Conservation (phyloP, 345 rosid species). For the Pelargonium nanum region DNA sequence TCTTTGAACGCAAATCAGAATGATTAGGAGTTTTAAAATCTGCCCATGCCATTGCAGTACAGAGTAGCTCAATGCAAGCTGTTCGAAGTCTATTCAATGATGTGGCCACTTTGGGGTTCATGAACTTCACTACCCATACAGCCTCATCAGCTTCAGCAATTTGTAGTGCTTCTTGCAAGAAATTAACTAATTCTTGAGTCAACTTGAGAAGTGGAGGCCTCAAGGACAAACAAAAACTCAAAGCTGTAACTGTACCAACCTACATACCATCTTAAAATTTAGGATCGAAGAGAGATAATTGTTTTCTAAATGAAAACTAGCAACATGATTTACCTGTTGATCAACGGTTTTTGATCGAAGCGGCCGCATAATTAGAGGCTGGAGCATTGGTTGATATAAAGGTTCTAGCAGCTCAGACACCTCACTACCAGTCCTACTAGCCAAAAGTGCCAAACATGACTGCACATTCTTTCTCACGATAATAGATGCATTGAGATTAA, state of each 20-base stretch:
- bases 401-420: slow-evolving; percentile 94
- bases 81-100: slow-evolving; percentile 83
- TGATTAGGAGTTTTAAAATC: slow-evolving; percentile 81
- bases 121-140: slow-evolving; percentile 72
- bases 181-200: slow-evolving; percentile 89
- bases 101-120: slow-evolving; percentile 79
- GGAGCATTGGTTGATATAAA: slow-evolving; percentile 71
- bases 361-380: slow-evolving; percentile 82
- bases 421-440: slow-evolving; percentile 98
- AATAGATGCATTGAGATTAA: slow-evolving; percentile 77
- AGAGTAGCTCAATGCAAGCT: slow-evolving; percentile 92
- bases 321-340: slow-evolving; percentile 60
- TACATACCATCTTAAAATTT: slow-evolving; percentile 23
- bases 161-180: slow-evolving; percentile 97
- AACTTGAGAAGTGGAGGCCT: slow-evolving; percentile 96
- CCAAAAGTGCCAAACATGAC: slow-evolving; percentile 88
- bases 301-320: slow-evolving; percentile 5
- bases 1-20: slow-evolving; percentile 79
- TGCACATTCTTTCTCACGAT: slow-evolving; percentile 91
- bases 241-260: slow-evolving; percentile 95
- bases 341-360: slow-evolving; percentile 90
- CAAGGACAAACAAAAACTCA: slow-evolving; percentile 90
- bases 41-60: slow-evolving; percentile 98
- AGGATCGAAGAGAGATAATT: slow-evolving; percentile 18
- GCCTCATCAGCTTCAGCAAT: slow-evolving; percentile 98